Conservation (phyloP, 2,329 filamentous ascomycete genomes). For the Beauveria pseudobassiana region DNA sequence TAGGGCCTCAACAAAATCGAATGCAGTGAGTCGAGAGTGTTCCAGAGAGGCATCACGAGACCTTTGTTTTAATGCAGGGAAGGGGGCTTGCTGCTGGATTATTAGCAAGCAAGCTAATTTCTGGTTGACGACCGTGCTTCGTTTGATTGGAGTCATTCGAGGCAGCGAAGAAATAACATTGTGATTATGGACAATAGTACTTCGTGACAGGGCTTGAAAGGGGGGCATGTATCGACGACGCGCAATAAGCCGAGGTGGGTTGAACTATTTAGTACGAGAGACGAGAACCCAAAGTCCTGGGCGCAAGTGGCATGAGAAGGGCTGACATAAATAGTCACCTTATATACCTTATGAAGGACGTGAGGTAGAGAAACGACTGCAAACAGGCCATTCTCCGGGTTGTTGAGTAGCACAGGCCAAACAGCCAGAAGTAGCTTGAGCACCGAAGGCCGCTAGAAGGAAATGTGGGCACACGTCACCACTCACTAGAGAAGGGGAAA, state of each 20-base stretch:
- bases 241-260: background rate
- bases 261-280: background rate
- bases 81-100: background rate
- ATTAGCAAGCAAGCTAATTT: no score
- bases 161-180: no score
- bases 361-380: background rate
- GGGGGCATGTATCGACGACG: background rate
- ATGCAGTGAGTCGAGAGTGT: background rate
- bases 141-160: background rate
- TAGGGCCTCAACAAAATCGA: slow-evolving; percentile 2
- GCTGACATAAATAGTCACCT: background rate
- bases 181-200: background rate
- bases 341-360: no score
- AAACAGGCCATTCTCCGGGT: background rate
- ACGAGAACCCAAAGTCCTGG: background rate
- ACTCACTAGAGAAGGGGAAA: no score
- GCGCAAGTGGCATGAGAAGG: background rate
- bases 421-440: background rate
- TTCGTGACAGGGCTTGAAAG: background rate
- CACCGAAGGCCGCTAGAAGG: slow-evolving; percentile 1
- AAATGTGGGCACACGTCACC: background rate
- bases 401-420: background rate
- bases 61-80: background rate
- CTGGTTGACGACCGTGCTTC: background rate
- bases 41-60: slow-evolving; percentile 3